A percentile compares a stretch with the other conserved stretches of the same genome.
These are phyloP conservation scores for Peziza echinospora DNA, from an alignment of 495 filamentous ascomycete species.

Conservation along the genomic window DNA sequence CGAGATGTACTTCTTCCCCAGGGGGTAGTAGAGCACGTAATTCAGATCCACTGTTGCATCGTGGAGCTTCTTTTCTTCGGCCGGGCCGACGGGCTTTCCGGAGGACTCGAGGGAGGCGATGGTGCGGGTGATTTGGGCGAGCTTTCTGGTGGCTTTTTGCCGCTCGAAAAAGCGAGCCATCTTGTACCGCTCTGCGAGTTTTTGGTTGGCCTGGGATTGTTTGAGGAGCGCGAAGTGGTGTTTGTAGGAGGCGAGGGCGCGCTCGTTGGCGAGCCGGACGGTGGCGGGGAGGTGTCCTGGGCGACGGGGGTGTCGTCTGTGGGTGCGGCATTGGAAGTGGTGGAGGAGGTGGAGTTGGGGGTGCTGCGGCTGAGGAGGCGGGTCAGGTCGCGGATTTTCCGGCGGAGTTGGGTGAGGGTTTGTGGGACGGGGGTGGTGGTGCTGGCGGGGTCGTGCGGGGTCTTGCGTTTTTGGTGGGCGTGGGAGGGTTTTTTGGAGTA, in stretches of 20 bases:
- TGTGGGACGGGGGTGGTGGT: conserved; percentile 21
- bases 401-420: conserved; percentile 8
- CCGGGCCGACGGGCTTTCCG: conserved; percentile 42
- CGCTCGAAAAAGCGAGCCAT: conserved; percentile 84
- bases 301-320: conserved; percentile 1
- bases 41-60: conserved; percentile 58
- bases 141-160: conserved; percentile 54
- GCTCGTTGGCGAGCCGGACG: conserved; percentile 52
- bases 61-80: conserved; percentile 42
- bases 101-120: conserved; percentile 18
- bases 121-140: conserved; percentile 40
- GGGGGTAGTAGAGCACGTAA: conserved; percentile 66
- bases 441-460: conserved; percentile 22
- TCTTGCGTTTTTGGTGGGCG: conserved; percentile 19
- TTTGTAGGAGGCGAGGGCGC: conserved; percentile 55
- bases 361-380: conserved; percentile 34
- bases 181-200: conserved; percentile 73
- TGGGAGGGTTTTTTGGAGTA: conserved; percentile 16
- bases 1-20: conserved; percentile 50
- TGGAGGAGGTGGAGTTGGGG: not conserved
- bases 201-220: conserved; percentile 37
- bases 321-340: conserved; percentile 49
- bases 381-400: conserved; percentile 37
- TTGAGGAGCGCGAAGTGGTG: conserved; percentile 39
- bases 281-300: conserved; percentile 56